These are phyloP conservation scores for Candida hungchunana DNA, from an alignment of 805 yeast genomes.

Conservation along the genomic window DNA sequence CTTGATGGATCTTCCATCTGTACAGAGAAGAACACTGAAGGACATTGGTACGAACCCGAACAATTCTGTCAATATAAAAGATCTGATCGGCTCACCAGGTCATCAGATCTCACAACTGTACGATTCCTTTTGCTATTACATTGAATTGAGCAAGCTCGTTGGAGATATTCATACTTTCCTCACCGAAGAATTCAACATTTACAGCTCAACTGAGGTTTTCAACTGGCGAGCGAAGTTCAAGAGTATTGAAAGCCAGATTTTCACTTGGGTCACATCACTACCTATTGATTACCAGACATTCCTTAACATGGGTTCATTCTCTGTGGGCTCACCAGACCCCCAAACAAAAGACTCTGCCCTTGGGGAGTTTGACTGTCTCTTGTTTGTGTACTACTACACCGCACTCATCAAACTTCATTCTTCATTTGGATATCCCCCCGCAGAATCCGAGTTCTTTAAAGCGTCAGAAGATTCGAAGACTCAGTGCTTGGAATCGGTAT, in stretches of 20 bases:
- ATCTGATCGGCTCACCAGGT: too few relatives aligned
- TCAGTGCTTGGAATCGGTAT: slow-evolving; percentile 21
- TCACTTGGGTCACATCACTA: slow-evolving; percentile 18
- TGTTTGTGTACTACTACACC: slow-evolving; percentile 21
- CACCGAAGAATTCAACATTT: slow-evolving; percentile 20
- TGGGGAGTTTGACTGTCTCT: slow-evolving; percentile 18
- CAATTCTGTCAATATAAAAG: slow-evolving; percentile 2
- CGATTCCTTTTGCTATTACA: slow-evolving; percentile 23
- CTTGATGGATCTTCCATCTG: slow-evolving; percentile 2
- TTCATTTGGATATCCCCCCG: slow-evolving; percentile 23
- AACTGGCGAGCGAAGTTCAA: slow-evolving; percentile 20
- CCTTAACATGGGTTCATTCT: slow-evolving; percentile 13
- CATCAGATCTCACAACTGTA: slow-evolving; percentile 9
- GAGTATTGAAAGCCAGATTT: slow-evolving; percentile 18
- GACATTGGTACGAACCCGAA: slow-evolving; percentile 9
- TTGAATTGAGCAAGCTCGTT: slow-evolving; percentile 21
- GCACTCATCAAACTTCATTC: slow-evolving; percentile 23
- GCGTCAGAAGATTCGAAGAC: slow-evolving; percentile 21
- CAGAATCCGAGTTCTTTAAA: slow-evolving; percentile 21
- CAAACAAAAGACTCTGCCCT: not conserved
- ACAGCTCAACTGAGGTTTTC: slow-evolving; percentile 15
- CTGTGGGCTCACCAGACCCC: not conserved
- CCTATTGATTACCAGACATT: slow-evolving; percentile 14
- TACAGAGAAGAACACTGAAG: slow-evolving; percentile 9
- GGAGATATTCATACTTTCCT: slow-evolving; percentile 24